These are phyloP conservation scores for Prunus salicina DNA, from an alignment of 306 rosid genomes.

Conservation along the genomic window DNA sequence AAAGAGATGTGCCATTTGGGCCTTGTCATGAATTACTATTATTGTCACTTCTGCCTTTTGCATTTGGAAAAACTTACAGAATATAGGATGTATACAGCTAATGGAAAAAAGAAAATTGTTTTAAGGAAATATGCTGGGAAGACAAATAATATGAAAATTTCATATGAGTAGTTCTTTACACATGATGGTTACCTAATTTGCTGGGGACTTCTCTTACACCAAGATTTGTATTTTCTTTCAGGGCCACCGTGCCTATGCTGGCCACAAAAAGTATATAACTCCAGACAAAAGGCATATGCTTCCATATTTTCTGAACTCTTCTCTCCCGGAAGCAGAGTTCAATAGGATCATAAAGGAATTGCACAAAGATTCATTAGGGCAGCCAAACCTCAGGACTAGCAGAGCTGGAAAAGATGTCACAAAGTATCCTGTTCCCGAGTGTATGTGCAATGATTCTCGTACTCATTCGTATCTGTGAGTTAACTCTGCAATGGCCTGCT, in stretches of 20 bases:
- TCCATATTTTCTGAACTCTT: constrained; percentile 60
- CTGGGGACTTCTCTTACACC: not conserved
- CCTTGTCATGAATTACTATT: not conserved
- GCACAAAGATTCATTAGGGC: constrained; percentile 79
- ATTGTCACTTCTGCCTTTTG: not conserved
- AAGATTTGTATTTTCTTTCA: constrained; percentile 25
- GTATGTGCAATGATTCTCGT: constrained; percentile 71
- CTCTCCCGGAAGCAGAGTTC: constrained; percentile 72
- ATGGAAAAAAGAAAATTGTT: not conserved
- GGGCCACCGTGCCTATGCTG: constrained; percentile 89
- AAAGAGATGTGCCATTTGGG: not conserved
- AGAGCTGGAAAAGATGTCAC: constrained; percentile 83
- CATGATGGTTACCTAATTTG: not conserved
- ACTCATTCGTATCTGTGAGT: constrained; percentile 20
- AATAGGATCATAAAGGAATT: constrained; percentile 56
- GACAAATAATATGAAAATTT: not conserved
- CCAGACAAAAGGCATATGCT: constrained; percentile 96
- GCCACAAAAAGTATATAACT: constrained; percentile 91
- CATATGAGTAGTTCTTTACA: not conserved
- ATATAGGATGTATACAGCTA: not conserved
- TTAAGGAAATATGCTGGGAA: not conserved
- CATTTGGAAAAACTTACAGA: not conserved
- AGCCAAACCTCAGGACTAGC: constrained; percentile 65
- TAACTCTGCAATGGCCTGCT: not conserved
- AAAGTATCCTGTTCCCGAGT: constrained; percentile 78